Evolutionary conservation across 164 flowering plant genomes (phyloP).

Genomic region (Cinnamomum micranthum): DNA sequence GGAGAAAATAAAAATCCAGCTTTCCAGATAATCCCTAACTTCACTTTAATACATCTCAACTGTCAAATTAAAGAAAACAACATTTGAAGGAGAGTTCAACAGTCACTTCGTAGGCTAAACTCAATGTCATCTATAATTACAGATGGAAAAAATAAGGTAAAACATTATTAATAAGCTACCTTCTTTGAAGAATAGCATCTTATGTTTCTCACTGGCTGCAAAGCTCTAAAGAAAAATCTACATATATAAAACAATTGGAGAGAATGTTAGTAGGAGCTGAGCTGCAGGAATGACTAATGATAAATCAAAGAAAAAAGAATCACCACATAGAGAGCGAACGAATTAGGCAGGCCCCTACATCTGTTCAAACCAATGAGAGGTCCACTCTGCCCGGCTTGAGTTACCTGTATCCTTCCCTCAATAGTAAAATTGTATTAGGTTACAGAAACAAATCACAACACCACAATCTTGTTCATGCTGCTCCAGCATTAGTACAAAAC

Average conservation of each 20-base stretch:
- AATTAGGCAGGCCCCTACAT: background rate
- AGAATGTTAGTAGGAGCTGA: background rate
- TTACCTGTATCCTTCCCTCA: background rate
- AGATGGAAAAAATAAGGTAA: too few species aligned
- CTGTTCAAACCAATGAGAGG: background rate
- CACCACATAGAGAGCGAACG: background rate
- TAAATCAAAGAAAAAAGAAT: too few species aligned
- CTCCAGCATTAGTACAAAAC: background rate
- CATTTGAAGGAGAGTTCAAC: too few species aligned
- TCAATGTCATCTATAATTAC: too few species aligned
- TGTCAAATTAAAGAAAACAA: too few species aligned
- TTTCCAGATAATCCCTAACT: too few species aligned
- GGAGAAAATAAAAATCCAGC: too few species aligned
- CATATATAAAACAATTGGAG: background rate
- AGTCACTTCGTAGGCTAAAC: too few species aligned
- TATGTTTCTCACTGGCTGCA: background rate
- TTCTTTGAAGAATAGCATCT: background rate
- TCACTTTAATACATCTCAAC: too few species aligned
- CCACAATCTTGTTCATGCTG: background rate
- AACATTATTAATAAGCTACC: background rate
- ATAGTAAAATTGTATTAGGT: too few species aligned
- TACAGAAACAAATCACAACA: background rate
- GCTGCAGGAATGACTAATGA: background rate
- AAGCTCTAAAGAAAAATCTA: background rate
- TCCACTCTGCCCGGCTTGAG: background rate